Evolutionary conservation across 148 eudicot genomes (phyloP).

Genomic region (Drosera capensis): DNA sequence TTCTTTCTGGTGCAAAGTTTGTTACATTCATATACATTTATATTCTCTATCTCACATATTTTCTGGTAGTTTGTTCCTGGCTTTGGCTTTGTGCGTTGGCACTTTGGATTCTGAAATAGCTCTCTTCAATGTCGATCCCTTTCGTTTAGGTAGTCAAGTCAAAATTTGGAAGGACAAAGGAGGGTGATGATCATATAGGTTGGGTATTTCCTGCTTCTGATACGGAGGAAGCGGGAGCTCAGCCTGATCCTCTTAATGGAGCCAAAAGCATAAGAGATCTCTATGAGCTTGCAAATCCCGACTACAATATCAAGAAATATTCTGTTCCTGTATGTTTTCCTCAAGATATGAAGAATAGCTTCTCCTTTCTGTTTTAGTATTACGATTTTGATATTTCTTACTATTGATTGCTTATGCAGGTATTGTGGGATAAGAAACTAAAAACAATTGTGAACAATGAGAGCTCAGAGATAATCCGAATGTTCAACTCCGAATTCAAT

Average conservation of each 20-base stretch:
- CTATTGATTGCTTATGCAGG: slow-evolving; percentile 13
- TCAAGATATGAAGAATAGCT: not conserved
- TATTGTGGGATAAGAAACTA: no score
- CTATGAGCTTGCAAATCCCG: slow-evolving; percentile 72
- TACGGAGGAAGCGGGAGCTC: slow-evolving; percentile 61
- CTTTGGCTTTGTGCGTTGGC: not conserved
- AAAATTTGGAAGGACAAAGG: slow-evolving; percentile 65
- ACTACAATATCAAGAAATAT: slow-evolving; percentile 55
- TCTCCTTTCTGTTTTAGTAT: not conserved
- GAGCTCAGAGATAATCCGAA: slow-evolving; percentile 81
- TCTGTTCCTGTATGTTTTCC: slow-evolving; percentile 68
- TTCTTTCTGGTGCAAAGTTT: not conserved
- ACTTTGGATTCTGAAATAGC: not conserved
- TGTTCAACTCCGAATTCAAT: slow-evolving; percentile 73
- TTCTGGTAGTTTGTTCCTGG: no score
- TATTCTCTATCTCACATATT: no score
- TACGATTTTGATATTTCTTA: not conserved
- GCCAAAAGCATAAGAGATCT: slow-evolving; percentile 56
- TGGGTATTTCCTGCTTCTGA: slow-evolving; percentile 77
- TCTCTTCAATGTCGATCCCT: slow-evolving; percentile 1
- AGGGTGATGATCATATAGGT: slow-evolving; percentile 69
- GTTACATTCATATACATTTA: not conserved
- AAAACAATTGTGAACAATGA: slow-evolving; percentile 75
- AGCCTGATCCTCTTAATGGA: slow-evolving; percentile 52
- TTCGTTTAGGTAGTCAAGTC: slow-evolving; percentile 44